A percentile compares a stretch with the other conserved stretches of the same genome.
Evolutionary conservation across 306 rosid genomes (phyloP).

Genomic region (Hippophae gyantsensis): DNA sequence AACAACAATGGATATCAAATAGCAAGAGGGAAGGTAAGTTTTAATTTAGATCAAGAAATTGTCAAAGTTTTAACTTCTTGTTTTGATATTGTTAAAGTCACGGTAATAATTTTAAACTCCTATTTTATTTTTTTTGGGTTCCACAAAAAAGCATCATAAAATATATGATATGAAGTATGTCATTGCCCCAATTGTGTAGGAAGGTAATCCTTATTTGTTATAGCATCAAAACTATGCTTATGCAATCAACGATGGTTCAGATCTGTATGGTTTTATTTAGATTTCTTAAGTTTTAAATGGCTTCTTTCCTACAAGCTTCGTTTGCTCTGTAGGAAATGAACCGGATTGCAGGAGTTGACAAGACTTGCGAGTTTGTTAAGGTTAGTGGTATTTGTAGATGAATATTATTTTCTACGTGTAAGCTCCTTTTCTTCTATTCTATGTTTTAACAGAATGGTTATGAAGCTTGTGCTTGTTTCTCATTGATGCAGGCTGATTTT

Average conservation of each 20-base stretch:
- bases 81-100: not conserved
- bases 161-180: too few relatives aligned
- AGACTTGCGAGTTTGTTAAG: conserved; percentile 70
- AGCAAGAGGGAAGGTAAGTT: conserved; percentile 69
- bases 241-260: not conserved
- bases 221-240: too few relatives aligned
- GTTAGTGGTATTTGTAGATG: conserved; percentile 30
- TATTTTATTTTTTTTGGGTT: too few relatives aligned
- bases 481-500: conserved; percentile 75
- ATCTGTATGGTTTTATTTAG: not conserved
- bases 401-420: conserved; percentile 8
- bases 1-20: conserved; percentile 96
- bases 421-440: conserved; percentile 5
- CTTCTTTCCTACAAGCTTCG: conserved; percentile 11
- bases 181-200: too few relatives aligned
- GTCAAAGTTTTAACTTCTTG: conserved; percentile 4
- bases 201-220: too few relatives aligned
- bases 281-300: conserved; percentile 1
- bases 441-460: not conserved
- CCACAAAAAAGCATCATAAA: too few relatives aligned
- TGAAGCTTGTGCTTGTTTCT: conserved; percentile 11
- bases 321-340: conserved; percentile 52
- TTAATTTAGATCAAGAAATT: not conserved
- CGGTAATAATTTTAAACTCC: too few relatives aligned
- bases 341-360: conserved; percentile 52